Percentiles rank a stretch among this genome's conserved stretches.
These are phyloP conservation scores for Penicillium sp. DNA, from an alignment of 2,329 filamentous ascomycete genomes.

Conservation along the genomic window DNA sequence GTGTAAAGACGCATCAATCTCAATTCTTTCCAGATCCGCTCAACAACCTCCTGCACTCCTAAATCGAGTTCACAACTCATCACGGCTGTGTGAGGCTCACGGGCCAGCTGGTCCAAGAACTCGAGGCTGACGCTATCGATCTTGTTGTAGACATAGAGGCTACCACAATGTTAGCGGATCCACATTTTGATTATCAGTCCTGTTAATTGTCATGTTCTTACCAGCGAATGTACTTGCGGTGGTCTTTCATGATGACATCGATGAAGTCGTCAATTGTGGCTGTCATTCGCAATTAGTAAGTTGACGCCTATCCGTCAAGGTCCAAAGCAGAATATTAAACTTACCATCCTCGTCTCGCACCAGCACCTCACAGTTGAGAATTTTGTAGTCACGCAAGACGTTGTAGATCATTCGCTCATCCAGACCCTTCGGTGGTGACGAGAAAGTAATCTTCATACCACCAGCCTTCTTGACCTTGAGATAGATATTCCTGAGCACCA, in stretches of 20 bases:
- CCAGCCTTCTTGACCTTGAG: conserved; percentile 93
- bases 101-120: conserved; percentile 86
- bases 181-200: not conserved
- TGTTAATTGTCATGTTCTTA: conserved; percentile 22
- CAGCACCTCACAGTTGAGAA: conserved; percentile 94
- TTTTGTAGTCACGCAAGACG: conserved; percentile 97
- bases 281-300: conserved; percentile 23
- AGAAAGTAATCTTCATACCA: conserved; percentile 98
- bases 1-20: conserved; percentile 91
- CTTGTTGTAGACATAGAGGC: conserved; percentile 99
- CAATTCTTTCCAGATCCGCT: conserved; percentile 92
- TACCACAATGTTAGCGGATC: conserved; percentile 18
- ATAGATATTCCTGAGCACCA: conserved; percentile 76
- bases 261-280: conserved; percentile 98
- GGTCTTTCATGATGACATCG: conserved; percentile 98
- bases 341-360: conserved; percentile 83
- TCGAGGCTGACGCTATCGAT: conserved; percentile 93
- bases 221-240: conserved; percentile 92
- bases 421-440: conserved; percentile 79
- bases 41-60: conserved; percentile 88
- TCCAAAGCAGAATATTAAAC: not conserved
- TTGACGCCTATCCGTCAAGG: not conserved
- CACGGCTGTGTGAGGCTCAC: conserved; percentile 90
- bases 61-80: conserved; percentile 98
- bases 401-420: conserved; percentile 99